Conservation (phyloP, 1,284 basidiomycete genomes). For the Phlebopus sp. region DNA sequence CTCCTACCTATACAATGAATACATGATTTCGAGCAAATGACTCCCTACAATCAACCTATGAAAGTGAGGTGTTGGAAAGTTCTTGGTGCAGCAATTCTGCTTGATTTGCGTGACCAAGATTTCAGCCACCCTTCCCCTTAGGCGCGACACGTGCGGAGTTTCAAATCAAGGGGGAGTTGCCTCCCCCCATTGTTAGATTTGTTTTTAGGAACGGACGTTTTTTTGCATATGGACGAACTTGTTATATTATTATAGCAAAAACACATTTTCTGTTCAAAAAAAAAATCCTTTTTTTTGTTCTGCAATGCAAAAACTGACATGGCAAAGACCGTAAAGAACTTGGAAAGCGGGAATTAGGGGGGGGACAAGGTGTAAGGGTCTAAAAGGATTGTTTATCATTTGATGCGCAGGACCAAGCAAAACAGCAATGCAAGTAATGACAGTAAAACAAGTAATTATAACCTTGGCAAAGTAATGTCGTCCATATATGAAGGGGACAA, state of each 20-base stretch:
- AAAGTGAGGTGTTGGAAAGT: too few species aligned
- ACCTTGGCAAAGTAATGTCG: constrained; percentile 23
- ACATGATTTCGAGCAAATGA: too few species aligned
- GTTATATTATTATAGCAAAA: constrained; percentile 6
- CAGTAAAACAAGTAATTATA: constrained; percentile 27
- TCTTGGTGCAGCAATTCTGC: too few species aligned
- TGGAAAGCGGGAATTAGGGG: constrained; percentile 23
- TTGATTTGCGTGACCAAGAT: too few species aligned
- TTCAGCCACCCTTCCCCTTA: too few species aligned
- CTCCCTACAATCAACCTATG: too few species aligned
- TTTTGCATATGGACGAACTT: background rate
- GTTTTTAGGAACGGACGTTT: constrained; percentile 5
- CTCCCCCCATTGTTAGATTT: too few species aligned
- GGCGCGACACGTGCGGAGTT: too few species aligned
- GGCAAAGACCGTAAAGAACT: constrained; percentile 4
- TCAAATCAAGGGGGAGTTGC: too few species aligned
- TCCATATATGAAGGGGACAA: constrained; percentile 20
- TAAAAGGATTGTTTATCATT: constrained; percentile 17
- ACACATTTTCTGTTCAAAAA: background rate
- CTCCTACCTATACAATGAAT: too few species aligned
- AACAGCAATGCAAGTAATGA: constrained; percentile 34
- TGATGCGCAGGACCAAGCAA: constrained; percentile 19
- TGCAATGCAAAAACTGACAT: constrained; percentile 1
- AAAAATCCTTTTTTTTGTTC: constrained; percentile 6
- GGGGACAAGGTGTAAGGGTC: constrained; percentile 24